Base-by-base conservation (phyloP, 257 asterid genomes). In the Echium plantagineum region DNA sequence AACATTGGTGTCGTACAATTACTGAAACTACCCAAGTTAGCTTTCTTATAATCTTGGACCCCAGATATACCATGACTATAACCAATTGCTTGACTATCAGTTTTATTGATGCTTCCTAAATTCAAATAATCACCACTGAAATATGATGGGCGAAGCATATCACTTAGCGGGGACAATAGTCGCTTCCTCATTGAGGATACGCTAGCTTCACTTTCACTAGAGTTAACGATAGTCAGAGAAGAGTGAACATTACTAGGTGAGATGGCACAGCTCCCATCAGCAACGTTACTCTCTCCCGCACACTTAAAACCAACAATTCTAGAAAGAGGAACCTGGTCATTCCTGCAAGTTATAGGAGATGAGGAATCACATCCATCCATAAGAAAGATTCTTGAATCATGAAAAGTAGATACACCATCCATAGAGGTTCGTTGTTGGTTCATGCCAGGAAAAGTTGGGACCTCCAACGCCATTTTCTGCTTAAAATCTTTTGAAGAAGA, bases 271-370 rank as follows among this genome's bases (percentile, higher is more conserved):
- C 67, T 46, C 54, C 66, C 72, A 58, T 59, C 78, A 22, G 69
- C 31, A 15, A 55, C n/a, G 30, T 55, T 19, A 63, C 65, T 71
- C 62, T 62, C 73, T 47, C 54, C 57, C 68, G 55, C 64, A 71
- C 71, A 77, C 31, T 78, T 63, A 61, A 86, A 86, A 61, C 95
- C 93, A 69, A 81, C 83, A 69, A 76, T 78, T 75, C 85, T 75
- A 28, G 89, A 79, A 26, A 75, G 31, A 9, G 88, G 88, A 74
- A 77, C 58, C 52, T 74, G 79, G 72, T 63, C 58, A 65, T 57
- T 69, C 59, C 59, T 17, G 62, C 58, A 48, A 42, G 66, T 65
- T 62, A 42, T 70, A 57, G 74, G 60, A 78, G 74, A 65, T 64
- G 67, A 67, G 31, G 68, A 66, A 63, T 60, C 70, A 63, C 56